Evolutionary conservation across 495 filamentous ascomycete species (phyloP).

Genomic region (Neurospora hispaniola): DNA sequence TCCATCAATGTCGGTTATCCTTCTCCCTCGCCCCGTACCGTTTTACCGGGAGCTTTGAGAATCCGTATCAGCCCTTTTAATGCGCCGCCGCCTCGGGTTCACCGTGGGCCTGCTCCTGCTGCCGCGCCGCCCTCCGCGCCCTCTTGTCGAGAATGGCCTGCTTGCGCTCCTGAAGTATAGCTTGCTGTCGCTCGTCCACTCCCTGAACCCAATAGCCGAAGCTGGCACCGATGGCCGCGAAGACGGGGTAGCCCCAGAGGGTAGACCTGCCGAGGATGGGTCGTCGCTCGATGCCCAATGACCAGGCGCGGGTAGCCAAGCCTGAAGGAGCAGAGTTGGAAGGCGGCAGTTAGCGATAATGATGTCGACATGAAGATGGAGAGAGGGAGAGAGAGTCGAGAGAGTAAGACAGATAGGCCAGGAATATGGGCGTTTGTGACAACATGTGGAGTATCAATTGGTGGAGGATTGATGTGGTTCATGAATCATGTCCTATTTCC

Average conservation of each 20-base stretch:
- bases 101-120: conserved; percentile 21
- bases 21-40: not conserved
- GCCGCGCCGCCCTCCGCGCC: conserved; percentile 57
- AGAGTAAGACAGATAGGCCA: not conserved
- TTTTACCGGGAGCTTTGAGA: not conserved
- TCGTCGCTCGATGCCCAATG: conserved; percentile 97
- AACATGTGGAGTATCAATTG: not conserved
- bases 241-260: conserved; percentile 87
- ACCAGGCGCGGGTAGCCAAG: conserved; percentile 82
- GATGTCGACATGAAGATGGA: not conserved
- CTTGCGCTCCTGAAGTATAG: conserved; percentile 64
- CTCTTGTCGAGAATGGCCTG: conserved; percentile 79
- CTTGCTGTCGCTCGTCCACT: conserved; percentile 67
- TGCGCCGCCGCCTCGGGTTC: conserved; percentile 17
- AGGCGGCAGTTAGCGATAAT: not conserved
- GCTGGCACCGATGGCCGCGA: conserved; percentile 68
- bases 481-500: not conserved
- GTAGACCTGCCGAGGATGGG: conserved; percentile 70
- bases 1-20: not conserved
- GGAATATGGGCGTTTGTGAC: not conserved
- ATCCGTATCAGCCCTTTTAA: conserved; percentile 1
- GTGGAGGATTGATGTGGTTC: not conserved
- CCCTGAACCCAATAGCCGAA: conserved; percentile 95
- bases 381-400: not conserved
- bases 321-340: conserved; percentile 38